Base-by-base conservation (phyloP, 768 basidiomycete genomes). In the Hydnomerulius pinastri region DNA sequence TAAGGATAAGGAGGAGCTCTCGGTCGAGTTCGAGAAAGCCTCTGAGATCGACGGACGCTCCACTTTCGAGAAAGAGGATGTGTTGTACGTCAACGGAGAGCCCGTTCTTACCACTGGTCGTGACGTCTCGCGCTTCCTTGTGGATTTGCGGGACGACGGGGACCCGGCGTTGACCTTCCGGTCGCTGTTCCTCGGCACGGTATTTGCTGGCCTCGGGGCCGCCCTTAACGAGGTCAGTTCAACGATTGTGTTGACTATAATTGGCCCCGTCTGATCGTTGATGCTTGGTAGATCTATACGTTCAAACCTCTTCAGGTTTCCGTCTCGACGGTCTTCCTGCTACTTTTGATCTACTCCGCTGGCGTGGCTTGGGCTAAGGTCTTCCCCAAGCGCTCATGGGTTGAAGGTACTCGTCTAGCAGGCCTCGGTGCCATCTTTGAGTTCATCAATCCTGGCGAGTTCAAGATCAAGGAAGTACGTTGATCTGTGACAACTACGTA, bases 131-230 rank as follows among this genome's bases (percentile, higher is more conserved):
- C 71, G 70, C 25, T 81, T 74, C 54, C 74, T 77, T n/a, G 72
- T 83, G 50, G 81, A 83, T 57, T 37, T 77, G 18, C 73, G 81
- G 21, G 83, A 85, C 62, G 82, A 83, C 56, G 78, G 74, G 11
- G 82, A 82, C 44, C 66, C 71, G 15, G 74, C 82, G 1, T 59
- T 83, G 23, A 83, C 82, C 0, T 77, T 85, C 57, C 71, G 83
- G 21, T 83, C 82, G 4, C 53, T 81, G 12, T 58, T 78, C 27
- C 59, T 84, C n/a, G 83, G 81, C 3, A 83, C 82, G 0, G 50
- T 79, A 0, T 72, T 82, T 55, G 80, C 81, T 18, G 81, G 77
- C 10, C 68, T 85, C 21, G 81, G 81, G 7, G 81, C 83, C n/a
- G 76, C 80, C 6, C 66, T 85, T 35, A 70, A 68, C 47, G 80